Evolutionary conservation across 169 alveolate genomes (phyloP).

Genomic region (Cystoisospora suis): DNA sequence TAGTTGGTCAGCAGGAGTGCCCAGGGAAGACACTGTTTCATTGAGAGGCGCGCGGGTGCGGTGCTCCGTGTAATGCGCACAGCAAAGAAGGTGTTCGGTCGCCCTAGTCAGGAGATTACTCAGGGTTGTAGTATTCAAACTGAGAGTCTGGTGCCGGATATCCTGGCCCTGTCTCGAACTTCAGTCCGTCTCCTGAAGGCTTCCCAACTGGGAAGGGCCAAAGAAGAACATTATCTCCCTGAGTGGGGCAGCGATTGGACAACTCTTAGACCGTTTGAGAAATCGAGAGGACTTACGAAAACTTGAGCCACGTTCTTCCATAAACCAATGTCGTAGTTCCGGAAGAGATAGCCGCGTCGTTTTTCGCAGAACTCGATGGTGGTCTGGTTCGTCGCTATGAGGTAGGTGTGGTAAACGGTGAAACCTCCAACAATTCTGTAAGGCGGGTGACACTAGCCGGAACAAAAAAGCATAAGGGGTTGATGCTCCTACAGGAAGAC

Average conservation of each 20-base stretch:
- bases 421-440: constrained; percentile 68
- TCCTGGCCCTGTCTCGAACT: constrained; percentile 46
- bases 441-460: too few relatives aligned
- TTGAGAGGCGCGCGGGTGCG: too few relatives aligned
- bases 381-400: constrained; percentile 67
- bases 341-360: constrained; percentile 67
- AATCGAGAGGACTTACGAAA: constrained; percentile 51
- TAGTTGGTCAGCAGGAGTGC: too few relatives aligned
- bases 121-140: too few relatives aligned
- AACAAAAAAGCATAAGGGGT: constrained; percentile 42
- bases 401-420: constrained; percentile 69
- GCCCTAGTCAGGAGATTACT: too few relatives aligned
- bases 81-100: too few relatives aligned
- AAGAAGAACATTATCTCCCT: constrained; percentile 70
- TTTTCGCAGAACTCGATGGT: constrained; percentile 76
- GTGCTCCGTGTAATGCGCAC: too few relatives aligned
- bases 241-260: too few relatives aligned
- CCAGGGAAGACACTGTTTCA: too few relatives aligned
- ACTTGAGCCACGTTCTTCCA: constrained; percentile 65
- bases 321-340: constrained; percentile 70
- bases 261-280: neutral
- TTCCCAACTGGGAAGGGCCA: constrained; percentile 75
- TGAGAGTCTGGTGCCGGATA: too few relatives aligned
- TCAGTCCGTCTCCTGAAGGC: constrained; percentile 71
- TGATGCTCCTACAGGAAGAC: constrained; percentile 55